Base-by-base conservation (phyloP, 2,329 filamentous ascomycete genomes). In the Sarocladiaceae sp. region DNA sequence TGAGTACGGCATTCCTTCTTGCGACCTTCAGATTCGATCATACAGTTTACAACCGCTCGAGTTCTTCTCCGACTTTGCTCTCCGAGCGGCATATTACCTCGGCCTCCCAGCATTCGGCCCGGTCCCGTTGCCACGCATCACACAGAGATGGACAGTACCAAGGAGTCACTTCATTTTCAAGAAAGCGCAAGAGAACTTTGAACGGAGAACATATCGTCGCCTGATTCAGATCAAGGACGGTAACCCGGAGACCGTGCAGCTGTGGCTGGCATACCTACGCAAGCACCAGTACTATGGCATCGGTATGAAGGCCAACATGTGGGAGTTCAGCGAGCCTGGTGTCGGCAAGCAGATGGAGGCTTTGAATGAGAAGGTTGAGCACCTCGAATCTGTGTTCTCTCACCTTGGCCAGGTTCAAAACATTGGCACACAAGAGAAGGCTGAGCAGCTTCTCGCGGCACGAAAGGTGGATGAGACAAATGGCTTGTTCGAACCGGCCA, bases 301-400 rank as follows among this genome's bases (percentile, higher is more conserved):
- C 36, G 94, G 94, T 62, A 95, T 99, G 91, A 99, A 99, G 79
- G 94, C 94, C 51, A 97, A 99, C 67, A 81, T 97, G 48, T 99
- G 88, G 84, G 90, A 96, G 65, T 92, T 90, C 69, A 84, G 87
- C 62, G 79, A 80, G 53, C 66, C 92, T 54, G 86, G 87, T n/a
- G 56, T 57, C 4, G 61, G 61, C 13, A 58, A 61, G 52, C 40
- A 56, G 39, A 61, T 62, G 58, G 62, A 61, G 7, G 55, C 54
- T 15, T 26, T 36, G 11, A n/a, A 42, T 4, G 57, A 65, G 33
- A 55, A 56, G 5, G 44, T 56, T 44, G 55, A 66, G 13, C 66
- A 70, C n/a, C 60, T 80, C 31, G 71, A 77, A 35, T 62, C 70
- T 5, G 75, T 78, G 60, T 85, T 82, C 78, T 67, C 72, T 18